Percentiles rank a stretch among this genome's conserved stretches.
Conservation (phyloP, 164 flowering plant genomes). For the Vitis vinifera region ASM3070453v1 NC_081814.1:16656001-16656500, state of each 20-base stretch:
- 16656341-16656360: conserved; percentile 91
- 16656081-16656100: conserved; percentile 44
- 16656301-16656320: conserved; percentile 79
- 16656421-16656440: conserved; percentile 92
- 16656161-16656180: too few relatives aligned
- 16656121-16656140: background rate
- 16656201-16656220: too few relatives aligned
- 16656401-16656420: conserved; percentile 78
- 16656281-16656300: conserved; percentile 83
- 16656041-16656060: conserved; percentile 59
- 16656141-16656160: too few relatives aligned
- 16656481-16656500: conserved; percentile 74
- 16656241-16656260: background rate
- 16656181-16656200: too few relatives aligned
- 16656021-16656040: conserved; percentile 69
- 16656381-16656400: conserved; percentile 57
- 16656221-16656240: background rate
- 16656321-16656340: conserved; percentile 70
- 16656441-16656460: conserved; percentile 76
- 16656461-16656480: conserved; percentile 69
- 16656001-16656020: conserved; percentile 75
- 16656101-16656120: background rate
- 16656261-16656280: background rate
- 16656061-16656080: conserved; percentile 84
- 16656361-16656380: conserved; percentile 76